phyloP scores from a whole-genome alignment of 78 protist species.

The Goniomonas avonlea region DNA sequence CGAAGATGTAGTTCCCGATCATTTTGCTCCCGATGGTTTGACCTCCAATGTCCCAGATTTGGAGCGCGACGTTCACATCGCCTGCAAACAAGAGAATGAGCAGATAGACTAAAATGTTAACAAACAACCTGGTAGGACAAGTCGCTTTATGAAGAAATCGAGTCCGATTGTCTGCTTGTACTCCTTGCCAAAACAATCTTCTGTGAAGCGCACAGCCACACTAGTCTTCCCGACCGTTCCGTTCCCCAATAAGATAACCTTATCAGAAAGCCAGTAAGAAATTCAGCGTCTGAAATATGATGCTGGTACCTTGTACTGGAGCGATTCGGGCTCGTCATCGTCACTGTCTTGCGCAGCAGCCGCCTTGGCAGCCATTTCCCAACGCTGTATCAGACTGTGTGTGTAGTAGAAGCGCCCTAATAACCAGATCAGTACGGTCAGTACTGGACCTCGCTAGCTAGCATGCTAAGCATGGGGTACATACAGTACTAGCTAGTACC shows the following conservation, averaged over 20 bases:
- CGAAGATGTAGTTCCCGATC: slow-evolving; percentile 60
- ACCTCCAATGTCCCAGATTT: slow-evolving; percentile 78
- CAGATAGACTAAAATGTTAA: too few relatives aligned
- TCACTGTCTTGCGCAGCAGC: background rate
- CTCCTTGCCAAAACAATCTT: slow-evolving; percentile 31
- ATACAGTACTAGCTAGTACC: too few relatives aligned
- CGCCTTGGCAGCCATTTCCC: too few relatives aligned
- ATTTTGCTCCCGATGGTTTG: slow-evolving; percentile 65
- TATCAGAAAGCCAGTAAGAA: too few relatives aligned
- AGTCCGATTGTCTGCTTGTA: slow-evolving; percentile 72
- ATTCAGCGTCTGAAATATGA: too few relatives aligned
- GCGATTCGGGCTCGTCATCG: background rate
- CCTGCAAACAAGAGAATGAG: too few relatives aligned
- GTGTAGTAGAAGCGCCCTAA: too few relatives aligned
- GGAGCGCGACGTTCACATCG: slow-evolving; percentile 21
- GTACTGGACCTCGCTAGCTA: too few relatives aligned
- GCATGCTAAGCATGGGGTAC: too few relatives aligned
- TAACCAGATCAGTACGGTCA: too few relatives aligned
- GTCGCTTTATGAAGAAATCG: slow-evolving; percentile 54
- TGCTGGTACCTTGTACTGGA: too few relatives aligned
- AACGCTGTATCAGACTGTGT: too few relatives aligned
- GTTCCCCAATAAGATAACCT: slow-evolving; percentile 58
- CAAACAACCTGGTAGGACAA: slow-evolving; percentile 41
- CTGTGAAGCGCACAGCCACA: slow-evolving; percentile 38
- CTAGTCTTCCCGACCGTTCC: slow-evolving; percentile 77